Evolutionary conservation across 768 basidiomycete genomes (phyloP).

Genomic region (Crassisporium funariophilum): DNA sequence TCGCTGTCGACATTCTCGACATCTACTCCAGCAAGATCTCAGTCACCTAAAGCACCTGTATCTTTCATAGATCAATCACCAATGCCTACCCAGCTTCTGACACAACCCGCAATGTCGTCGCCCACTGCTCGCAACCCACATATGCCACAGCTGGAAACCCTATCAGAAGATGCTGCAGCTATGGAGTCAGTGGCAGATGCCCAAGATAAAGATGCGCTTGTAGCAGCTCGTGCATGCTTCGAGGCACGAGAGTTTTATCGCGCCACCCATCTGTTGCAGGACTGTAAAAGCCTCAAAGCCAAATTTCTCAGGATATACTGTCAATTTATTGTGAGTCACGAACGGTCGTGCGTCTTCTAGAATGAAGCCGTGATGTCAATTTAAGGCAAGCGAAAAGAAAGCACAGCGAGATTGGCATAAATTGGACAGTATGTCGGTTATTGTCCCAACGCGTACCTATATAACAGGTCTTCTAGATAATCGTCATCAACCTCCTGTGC

Average conservation of each 20-base stretch:
- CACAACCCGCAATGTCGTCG: conserved; percentile 28
- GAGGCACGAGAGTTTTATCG: conserved; percentile 79
- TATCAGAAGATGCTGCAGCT: conserved; percentile 33
- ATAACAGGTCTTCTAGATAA: conserved; percentile 47
- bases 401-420: conserved; percentile 86
- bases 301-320: conserved; percentile 80
- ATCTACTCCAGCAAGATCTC: conserved; percentile 57
- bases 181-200: conserved; percentile 51
- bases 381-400: conserved; percentile 80
- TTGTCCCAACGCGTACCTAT: not conserved
- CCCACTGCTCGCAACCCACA: conserved; percentile 35
- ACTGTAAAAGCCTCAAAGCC: conserved; percentile 71
- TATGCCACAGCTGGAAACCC: conserved; percentile 34
- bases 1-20: conserved; percentile 48
- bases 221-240: conserved; percentile 72
- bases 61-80: conserved; percentile 41
- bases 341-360: not conserved
- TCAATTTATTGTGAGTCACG: conserved; percentile 74
- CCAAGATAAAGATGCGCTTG: conserved; percentile 72
- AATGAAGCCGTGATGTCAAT: not conserved
- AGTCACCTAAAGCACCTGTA: conserved; percentile 40
- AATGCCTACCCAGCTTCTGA: conserved; percentile 31
- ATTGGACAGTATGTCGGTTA: conserved; percentile 61
- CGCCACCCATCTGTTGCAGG: conserved; percentile 63
- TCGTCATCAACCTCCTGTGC: conserved; percentile 66